Evolutionary conservation across 2,329 filamentous ascomycete genomes (phyloP).

Genomic region (Sclerotinia spermophila): DNA sequence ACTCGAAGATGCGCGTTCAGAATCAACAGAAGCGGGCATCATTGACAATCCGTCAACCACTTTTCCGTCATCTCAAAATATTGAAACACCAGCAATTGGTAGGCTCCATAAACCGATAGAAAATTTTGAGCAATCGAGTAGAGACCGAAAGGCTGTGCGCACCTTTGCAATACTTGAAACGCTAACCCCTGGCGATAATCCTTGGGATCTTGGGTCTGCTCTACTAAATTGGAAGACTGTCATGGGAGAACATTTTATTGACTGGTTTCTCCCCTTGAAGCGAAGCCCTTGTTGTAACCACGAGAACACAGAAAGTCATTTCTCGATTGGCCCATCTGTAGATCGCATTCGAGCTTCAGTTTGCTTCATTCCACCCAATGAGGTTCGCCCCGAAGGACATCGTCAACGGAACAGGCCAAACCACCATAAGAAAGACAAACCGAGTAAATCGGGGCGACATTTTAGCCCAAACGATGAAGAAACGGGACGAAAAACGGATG

Average conservation of each 20-base stretch:
- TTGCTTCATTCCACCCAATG: constrained; percentile 20
- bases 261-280: constrained; percentile 79
- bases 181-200: constrained; percentile 69
- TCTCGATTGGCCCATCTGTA: constrained; percentile 61
- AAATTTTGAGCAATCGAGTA: neutral
- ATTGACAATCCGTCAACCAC: neutral
- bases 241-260: constrained; percentile 67
- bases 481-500: constrained; percentile 9
- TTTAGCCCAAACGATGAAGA: constrained; percentile 7
- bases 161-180: constrained; percentile 76
- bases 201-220: constrained; percentile 70
- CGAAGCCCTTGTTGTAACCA: constrained; percentile 72
- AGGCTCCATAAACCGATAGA: neutral
- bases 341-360: constrained; percentile 46
- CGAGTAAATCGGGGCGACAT: neutral
- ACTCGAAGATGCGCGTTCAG: neutral
- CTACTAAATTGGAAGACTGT: constrained; percentile 71
- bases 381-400: constrained; percentile 2
- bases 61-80: neutral
- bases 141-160: constrained; percentile 46
- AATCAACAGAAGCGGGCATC: neutral
- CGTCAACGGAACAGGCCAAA: neutral
- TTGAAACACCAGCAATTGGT: neutral
- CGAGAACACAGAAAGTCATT: constrained; percentile 62
- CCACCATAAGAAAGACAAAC: neutral